Percentiles rank a stretch among this genome's conserved stretches.
Evolutionary conservation across 768 basidiomycete genomes (phyloP).

Genomic region (Pleurotus citrinopileatus): DNA sequence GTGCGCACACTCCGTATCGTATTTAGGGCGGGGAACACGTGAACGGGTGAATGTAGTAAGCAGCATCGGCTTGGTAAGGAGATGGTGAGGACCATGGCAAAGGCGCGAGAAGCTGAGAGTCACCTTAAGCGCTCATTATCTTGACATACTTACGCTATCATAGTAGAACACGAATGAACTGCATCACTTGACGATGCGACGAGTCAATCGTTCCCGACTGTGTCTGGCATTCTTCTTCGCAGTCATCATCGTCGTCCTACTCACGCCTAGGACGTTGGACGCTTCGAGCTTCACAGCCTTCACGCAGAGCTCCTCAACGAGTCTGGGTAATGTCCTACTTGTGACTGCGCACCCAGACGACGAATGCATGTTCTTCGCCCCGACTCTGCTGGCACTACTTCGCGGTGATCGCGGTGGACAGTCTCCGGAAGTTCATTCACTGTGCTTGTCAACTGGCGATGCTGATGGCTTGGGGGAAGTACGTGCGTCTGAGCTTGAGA

Average conservation of each 20-base stretch:
- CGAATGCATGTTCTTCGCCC: constrained; percentile 92
- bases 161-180: no score
- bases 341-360: constrained; percentile 95
- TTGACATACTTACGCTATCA: no score
- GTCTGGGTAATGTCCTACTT: constrained; percentile 34
- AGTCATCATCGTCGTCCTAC: neutral
- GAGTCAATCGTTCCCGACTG: neutral
- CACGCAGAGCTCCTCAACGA: neutral
- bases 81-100: no score
- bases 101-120: no score
- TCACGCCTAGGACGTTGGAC: neutral
- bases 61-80: constrained; percentile 2
- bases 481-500: constrained; percentile 55
- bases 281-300: neutral
- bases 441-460: constrained; percentile 80
- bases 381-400: constrained; percentile 64
- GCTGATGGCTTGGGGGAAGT: constrained; percentile 70
- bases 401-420: constrained; percentile 5
- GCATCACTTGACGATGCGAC: neutral
- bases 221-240: neutral
- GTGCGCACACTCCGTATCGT: neutral
- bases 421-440: constrained; percentile 42
- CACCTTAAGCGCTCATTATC: no score
- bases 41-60: constrained; percentile 5
- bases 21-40: constrained; percentile 4